These are phyloP conservation scores for Eucalyptus polybractea DNA, from an alignment of 345 rosid genomes.

Conservation along the genomic window DNA sequence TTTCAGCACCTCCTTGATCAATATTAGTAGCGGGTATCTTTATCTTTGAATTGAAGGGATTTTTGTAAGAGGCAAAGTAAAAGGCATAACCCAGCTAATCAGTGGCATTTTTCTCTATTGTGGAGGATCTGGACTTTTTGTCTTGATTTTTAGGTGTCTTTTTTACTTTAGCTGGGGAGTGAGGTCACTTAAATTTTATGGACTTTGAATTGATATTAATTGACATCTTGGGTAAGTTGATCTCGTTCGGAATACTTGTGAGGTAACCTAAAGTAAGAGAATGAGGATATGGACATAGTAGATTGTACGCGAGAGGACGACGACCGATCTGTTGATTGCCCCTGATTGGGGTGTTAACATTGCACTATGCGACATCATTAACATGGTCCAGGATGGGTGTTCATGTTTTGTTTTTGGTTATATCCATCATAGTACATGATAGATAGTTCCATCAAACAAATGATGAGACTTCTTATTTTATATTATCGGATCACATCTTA, in stretches of 20 bases:
- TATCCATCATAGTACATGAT: too few relatives aligned
- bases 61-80: background rate
- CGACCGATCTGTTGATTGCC: too few relatives aligned
- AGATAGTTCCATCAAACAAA: too few relatives aligned
- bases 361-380: too few relatives aligned
- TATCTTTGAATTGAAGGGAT: background rate
- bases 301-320: background rate
- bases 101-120: background rate
- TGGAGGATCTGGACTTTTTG: background rate
- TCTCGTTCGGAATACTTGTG: background rate
- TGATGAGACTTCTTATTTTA: too few relatives aligned
- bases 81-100: background rate
- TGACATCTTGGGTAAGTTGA: background rate
- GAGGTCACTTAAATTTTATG: background rate
- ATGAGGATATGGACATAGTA: conserved; percentile 25
- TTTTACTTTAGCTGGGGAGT: background rate
- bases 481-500: too few relatives aligned
- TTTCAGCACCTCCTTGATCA: background rate
- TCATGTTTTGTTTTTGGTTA: too few relatives aligned
- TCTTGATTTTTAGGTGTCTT: background rate
- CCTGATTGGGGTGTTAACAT: too few relatives aligned
- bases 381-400: too few relatives aligned
- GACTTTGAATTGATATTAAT: background rate
- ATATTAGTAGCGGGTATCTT: background rate
- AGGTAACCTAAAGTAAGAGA: background rate